Evolutionary conservation across 768 basidiomycete species (phyloP).

Genomic region (Leucocoprinus sp.): DNA sequence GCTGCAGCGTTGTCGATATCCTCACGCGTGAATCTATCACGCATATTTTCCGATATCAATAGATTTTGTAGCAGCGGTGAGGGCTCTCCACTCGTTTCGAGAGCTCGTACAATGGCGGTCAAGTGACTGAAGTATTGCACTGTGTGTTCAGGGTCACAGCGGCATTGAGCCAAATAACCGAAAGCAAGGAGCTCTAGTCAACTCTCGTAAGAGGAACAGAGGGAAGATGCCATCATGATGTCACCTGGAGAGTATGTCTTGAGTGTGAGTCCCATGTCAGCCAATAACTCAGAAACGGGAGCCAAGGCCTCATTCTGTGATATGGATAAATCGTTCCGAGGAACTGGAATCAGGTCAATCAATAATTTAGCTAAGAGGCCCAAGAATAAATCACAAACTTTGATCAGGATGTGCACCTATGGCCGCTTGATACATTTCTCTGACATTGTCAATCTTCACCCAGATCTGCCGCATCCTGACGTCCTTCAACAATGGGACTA

Average conservation of each 20-base stretch:
- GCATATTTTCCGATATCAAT: slow-evolving; percentile 50
- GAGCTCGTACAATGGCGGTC: slow-evolving; percentile 37
- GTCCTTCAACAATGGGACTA: slow-evolving; percentile 41
- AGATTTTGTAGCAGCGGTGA: slow-evolving; percentile 47
- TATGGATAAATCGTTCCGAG: slow-evolving; percentile 41
- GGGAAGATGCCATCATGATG: not conserved
- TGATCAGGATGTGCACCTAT: slow-evolving; percentile 76
- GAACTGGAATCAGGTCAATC: slow-evolving; percentile 28
- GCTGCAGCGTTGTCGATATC: slow-evolving; percentile 42
- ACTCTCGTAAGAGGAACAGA: not conserved
- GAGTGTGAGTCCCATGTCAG: slow-evolving; percentile 55
- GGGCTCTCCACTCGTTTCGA: slow-evolving; percentile 40
- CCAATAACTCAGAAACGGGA: slow-evolving; percentile 33
- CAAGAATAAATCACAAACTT: slow-evolving; percentile 34
- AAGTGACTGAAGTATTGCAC: slow-evolving; percentile 56
- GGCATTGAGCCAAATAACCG: slow-evolving; percentile 73
- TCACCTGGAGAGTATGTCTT: slow-evolving; percentile 59
- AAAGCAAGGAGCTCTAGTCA: slow-evolving; percentile 64
- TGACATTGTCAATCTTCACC: slow-evolving; percentile 47
- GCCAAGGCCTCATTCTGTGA: slow-evolving; percentile 30
- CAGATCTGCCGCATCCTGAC: slow-evolving; percentile 31
- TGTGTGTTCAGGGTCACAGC: slow-evolving; percentile 67
- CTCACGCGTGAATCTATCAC: slow-evolving; percentile 53
- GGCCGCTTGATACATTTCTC: slow-evolving; percentile 65
- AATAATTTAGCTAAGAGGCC: not conserved